Evolutionary conservation across 768 basidiomycete species (phyloP).

Genomic region (Gymnopilus junonius): DNA sequence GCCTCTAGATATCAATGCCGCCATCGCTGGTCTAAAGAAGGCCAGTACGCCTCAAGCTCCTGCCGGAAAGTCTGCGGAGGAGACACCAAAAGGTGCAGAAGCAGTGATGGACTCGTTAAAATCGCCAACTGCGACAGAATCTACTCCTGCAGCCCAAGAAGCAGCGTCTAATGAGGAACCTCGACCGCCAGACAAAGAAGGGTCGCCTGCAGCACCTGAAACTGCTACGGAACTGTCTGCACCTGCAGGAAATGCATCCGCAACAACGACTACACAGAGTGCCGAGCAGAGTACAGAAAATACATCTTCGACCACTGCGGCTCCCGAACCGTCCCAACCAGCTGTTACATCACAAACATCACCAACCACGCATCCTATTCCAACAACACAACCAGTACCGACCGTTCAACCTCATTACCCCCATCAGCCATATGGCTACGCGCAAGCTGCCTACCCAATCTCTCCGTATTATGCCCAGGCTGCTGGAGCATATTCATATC

Average conservation of each 20-base stretch:
- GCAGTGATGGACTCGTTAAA: slow-evolving; percentile 33
- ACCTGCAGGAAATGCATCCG: slow-evolving; percentile 8
- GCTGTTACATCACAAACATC: background rate
- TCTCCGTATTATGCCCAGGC: slow-evolving; percentile 65
- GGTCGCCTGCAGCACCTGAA: slow-evolving; percentile 15
- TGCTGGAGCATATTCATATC: slow-evolving; percentile 49
- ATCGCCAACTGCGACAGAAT: slow-evolving; percentile 11
- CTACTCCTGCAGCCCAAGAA: slow-evolving; percentile 19
- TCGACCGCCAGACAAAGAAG: slow-evolving; percentile 24
- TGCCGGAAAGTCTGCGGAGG: slow-evolving; percentile 22
- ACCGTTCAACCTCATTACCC: slow-evolving; percentile 43
- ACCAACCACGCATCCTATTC: background rate
- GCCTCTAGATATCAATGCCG: slow-evolving; percentile 70
- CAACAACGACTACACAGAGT: slow-evolving; percentile 24
- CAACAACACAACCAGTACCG: slow-evolving; percentile 11
- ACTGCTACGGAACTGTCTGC: slow-evolving; percentile 11
- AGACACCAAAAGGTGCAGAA: slow-evolving; percentile 21
- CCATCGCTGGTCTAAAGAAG: slow-evolving; percentile 59
- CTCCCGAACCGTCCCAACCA: slow-evolving; percentile 2
- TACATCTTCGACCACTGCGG: background rate
- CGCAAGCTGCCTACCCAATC: slow-evolving; percentile 65
- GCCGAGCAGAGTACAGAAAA: no score
- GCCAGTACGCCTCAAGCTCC: slow-evolving; percentile 17
- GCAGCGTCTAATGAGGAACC: slow-evolving; percentile 23
- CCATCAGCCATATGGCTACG: slow-evolving; percentile 61